Base-by-base conservation (phyloP, 441 rosid genomes). In the Geranium incanum region DNA sequence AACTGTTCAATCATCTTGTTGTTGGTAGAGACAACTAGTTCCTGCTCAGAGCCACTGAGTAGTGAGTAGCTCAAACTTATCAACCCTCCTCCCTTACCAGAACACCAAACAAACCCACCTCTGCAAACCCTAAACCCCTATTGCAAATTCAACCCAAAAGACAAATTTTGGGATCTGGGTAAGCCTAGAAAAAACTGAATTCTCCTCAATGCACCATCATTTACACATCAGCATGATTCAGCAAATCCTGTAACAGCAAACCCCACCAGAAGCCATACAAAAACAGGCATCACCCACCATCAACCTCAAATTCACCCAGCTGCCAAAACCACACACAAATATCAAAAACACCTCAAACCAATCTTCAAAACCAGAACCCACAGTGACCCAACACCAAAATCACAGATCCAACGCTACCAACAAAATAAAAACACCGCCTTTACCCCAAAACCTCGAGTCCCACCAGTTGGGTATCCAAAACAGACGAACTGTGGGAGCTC, bases 1-100 rank as follows among this genome's bases (percentile, higher is more conserved):
- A 92, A 92, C 84, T 90, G 98, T 43, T 89, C 98, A 67, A 92
- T 92, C 96, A 92, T 88, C 72, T 67, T 67, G 67, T 28, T 28
- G 33, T 28, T 28, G 1, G 33, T 28, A 28, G 33, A 68, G 33
- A 68, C 65, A 69, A 6, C 12, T 28, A 21, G 60, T 72, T 69
- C 52, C 81, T 71, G 45, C 72, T 71, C 67, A 70, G 36, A 8
- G 45, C 71, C 65, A 57, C 66, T 68, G 71, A 80, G 71, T 73
- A 71, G 33, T 2, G 21, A 21, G 21, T 21, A 21, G 74, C 67
- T 68, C 70, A 76, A 66, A 52, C 60, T 52, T 52, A 52, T 52
- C 19, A 13, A 52, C 13, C 60, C 60, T 52, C 60, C 16, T 28
- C 33, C 15, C 60, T 52, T 52, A 52, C 15, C 6, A 15, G 18